Evolutionary conservation across 2,329 filamentous ascomycete species (phyloP).

Genomic region (Westerdykella ornata): DNA sequence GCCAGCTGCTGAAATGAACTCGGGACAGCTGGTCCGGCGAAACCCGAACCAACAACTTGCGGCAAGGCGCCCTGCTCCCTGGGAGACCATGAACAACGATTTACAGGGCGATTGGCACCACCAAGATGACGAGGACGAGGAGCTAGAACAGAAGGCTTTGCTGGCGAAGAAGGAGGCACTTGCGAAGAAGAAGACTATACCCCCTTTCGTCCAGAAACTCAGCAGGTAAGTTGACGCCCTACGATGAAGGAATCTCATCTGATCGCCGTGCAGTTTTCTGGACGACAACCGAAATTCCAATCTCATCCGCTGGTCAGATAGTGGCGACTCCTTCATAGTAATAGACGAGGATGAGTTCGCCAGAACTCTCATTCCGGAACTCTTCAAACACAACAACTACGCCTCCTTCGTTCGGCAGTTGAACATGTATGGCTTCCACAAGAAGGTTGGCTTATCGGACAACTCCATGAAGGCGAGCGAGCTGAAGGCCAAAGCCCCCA

Average conservation of each 20-base stretch:
- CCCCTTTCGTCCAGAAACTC: conserved; percentile 94
- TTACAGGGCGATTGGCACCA: conserved; percentile 46
- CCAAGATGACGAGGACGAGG: conserved; percentile 62
- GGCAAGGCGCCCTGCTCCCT: conserved; percentile 32
- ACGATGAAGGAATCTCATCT: conserved; percentile 8
- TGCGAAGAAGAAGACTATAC: conserved; percentile 88
- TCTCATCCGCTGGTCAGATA: conserved; percentile 93
- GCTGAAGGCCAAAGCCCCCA: conserved; percentile 93
- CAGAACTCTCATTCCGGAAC: conserved; percentile 63
- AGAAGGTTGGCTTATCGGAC: conserved; percentile 67
- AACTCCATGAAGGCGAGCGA: conserved; percentile 98
- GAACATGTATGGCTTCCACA: conserved; percentile 53
- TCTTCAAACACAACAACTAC: conserved; percentile 76
- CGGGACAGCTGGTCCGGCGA: conserved; percentile 43
- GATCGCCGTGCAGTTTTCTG: conserved; percentile 62
- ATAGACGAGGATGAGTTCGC: conserved; percentile 89
- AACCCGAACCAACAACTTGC: conserved; percentile 44
- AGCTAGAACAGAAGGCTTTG: conserved; percentile 71
- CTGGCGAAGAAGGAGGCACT: conserved; percentile 82
- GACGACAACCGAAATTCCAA: conserved; percentile 91
- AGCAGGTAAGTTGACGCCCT: conserved; percentile 65
- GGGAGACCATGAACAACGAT: conserved; percentile 34
- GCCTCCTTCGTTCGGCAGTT: conserved; percentile 69
- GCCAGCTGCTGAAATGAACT: conserved; percentile 12
- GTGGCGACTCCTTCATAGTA: conserved; percentile 93